Evolutionary conservation across 352 stramenopile genomes (phyloP).

Genomic region (Thalassiosira livingstoniorum): DNA sequence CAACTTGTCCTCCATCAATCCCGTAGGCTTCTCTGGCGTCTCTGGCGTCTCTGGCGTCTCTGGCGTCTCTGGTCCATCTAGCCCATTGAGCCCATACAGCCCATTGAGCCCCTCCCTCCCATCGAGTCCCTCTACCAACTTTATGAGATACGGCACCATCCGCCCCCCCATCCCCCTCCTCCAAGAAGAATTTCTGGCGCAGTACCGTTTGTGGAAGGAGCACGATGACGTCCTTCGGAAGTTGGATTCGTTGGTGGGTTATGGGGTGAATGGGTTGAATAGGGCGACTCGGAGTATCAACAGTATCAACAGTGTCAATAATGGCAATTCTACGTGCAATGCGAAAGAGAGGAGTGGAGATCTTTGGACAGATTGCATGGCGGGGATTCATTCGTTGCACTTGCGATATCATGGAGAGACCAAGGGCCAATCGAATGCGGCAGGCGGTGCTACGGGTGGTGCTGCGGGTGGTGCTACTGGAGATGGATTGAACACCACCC

Average conservation of each 20-base stretch:
- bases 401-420: constrained; percentile 22
- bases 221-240: constrained; percentile 27
- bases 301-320: too few species aligned
- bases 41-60: too few species aligned
- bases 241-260: constrained; percentile 19
- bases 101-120: neutral
- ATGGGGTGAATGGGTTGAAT: too few species aligned
- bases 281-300: too few species aligned
- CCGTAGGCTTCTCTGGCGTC: too few species aligned
- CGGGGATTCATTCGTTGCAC: constrained; percentile 20
- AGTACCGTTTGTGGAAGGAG: constrained; percentile 50
- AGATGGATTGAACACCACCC: neutral
- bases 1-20: too few species aligned
- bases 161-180: constrained; percentile 42
- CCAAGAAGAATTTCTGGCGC: constrained; percentile 52
- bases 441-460: too few species aligned
- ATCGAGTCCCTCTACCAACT: constrained; percentile 27
- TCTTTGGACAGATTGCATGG: constrained; percentile 26
- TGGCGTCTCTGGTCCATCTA: too few species aligned
- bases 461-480: too few species aligned
- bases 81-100: neutral
- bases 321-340: too few species aligned
- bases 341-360: constrained; percentile 3
- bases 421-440: too few species aligned
- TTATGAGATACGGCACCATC: constrained; percentile 47